Percentiles rank a stretch among this genome's conserved stretches.
phyloP scores from a whole-genome alignment of 2,329 filamentous ascomycete genomes.

The Hypoxylon sp. region DNA sequence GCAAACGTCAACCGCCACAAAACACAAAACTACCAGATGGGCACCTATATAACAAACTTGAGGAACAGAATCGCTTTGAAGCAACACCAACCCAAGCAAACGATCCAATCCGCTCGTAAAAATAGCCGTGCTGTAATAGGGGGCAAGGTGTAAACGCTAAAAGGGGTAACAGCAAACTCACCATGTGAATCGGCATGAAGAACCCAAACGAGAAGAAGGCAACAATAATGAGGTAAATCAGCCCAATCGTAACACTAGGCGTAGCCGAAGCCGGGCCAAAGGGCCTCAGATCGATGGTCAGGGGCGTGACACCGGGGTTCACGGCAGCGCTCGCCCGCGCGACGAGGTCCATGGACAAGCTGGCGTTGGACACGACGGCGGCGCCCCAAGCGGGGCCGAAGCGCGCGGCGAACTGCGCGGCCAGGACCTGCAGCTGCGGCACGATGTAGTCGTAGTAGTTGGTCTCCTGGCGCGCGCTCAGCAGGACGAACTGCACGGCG shows the following conservation, averaged over 20 bases:
- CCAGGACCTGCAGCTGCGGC: constrained; percentile 63
- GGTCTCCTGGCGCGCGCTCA: constrained; percentile 67
- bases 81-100: not conserved
- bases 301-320: constrained; percentile 51
- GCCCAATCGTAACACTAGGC: constrained; percentile 70
- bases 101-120: not conserved
- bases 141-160: no score
- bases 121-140: not conserved
- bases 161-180: constrained; percentile 31
- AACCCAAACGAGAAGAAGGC: constrained; percentile 76
- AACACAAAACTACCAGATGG: not conserved
- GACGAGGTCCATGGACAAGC: constrained; percentile 49
- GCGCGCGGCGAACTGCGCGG: constrained; percentile 58
- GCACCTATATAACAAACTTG: not conserved
- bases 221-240: constrained; percentile 76
- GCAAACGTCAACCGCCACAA: no score
- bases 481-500: constrained; percentile 67
- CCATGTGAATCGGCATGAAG: constrained; percentile 72
- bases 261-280: constrained; percentile 67
- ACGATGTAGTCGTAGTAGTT: constrained; percentile 66
- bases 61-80: not conserved
- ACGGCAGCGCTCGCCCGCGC: constrained; percentile 48
- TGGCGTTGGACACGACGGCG: constrained; percentile 57
- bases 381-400: constrained; percentile 63
- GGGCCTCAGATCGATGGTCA: constrained; percentile 66